phyloP scores from a whole-genome alignment of 345 rosid genomes.

The Populus davidiana region DNA sequence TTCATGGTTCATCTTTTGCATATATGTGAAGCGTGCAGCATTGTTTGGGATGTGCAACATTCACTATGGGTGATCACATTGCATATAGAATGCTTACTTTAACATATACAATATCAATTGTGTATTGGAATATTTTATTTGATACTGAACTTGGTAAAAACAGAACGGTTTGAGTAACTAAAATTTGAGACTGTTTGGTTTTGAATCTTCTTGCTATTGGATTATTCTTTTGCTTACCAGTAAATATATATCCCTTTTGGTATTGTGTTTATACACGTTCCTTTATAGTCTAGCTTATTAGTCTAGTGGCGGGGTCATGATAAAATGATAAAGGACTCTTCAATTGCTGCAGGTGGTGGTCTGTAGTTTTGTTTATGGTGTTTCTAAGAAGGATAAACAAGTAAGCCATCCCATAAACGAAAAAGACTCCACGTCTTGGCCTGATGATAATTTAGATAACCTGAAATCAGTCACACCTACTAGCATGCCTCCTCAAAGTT shows the following conservation, averaged over 20 bases:
- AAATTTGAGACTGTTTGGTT: no score
- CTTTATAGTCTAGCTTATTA: background rate
- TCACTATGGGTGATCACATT: background rate
- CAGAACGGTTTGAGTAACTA: background rate
- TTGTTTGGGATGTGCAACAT: background rate
- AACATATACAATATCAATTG: background rate
- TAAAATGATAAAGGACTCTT: constrained; percentile 2
- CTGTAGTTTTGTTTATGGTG: constrained; percentile 81
- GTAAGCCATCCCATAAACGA: constrained; percentile 42
- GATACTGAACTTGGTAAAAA: background rate
- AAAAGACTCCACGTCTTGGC: constrained; percentile 35
- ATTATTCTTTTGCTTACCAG: no score
- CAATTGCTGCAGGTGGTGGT: constrained; percentile 67
- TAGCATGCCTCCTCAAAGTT: constrained; percentile 45
- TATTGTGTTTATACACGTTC: background rate
- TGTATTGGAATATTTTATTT: background rate
- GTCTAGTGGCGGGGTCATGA: background rate
- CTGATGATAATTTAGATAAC: constrained; percentile 30
- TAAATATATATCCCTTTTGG: background rate
- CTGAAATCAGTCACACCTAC: constrained; percentile 18
- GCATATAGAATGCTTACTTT: background rate
- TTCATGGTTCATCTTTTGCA: background rate
- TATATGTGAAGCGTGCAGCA: background rate
- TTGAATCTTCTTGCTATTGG: no score
- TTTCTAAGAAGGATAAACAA: constrained; percentile 57